Percentiles rank a stretch among this genome's conserved stretches.
Evolutionary conservation across 192 early-diverging fungal species (phyloP).

Genomic region (Chytriomyces confervae): DNA sequence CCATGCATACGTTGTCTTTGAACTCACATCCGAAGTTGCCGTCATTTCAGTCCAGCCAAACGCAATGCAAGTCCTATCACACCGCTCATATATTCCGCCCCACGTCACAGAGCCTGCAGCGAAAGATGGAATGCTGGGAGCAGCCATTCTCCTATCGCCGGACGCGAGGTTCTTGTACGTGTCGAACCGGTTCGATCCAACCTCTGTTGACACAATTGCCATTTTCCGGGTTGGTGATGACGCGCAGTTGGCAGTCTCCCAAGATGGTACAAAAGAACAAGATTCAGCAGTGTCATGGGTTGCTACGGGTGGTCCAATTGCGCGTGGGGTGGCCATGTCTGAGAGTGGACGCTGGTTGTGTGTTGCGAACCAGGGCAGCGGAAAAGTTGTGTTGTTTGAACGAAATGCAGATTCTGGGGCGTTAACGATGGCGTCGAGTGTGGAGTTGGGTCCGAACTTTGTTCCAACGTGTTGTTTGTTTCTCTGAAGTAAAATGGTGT

Average conservation of each 20-base stretch:
- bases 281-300: no score
- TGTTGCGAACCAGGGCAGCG: neutral
- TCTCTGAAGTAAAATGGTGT: neutral
- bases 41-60: conserved; percentile 5
- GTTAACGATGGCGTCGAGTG: neutral
- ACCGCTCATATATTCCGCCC: neutral
- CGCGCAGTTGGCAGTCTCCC: neutral
- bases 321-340: no score
- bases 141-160: conserved; percentile 2
- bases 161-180: conserved; percentile 21
- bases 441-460: neutral
- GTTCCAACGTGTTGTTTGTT: neutral
- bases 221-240: neutral
- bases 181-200: conserved; percentile 5
- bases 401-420: neutral
- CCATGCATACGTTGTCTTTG: conserved; percentile 15
- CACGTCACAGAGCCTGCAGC: neutral
- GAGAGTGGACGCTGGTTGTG: neutral
- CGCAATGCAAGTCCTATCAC: neutral
- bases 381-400: neutral
- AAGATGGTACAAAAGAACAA: no score
- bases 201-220: conserved; percentile 4
- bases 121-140: neutral
- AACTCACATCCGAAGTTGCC: conserved; percentile 12
- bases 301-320: no score